These are phyloP conservation scores for Micromonas commoda DNA, from an alignment of 139 green algal genomes.

Conservation along the genomic window DNA sequence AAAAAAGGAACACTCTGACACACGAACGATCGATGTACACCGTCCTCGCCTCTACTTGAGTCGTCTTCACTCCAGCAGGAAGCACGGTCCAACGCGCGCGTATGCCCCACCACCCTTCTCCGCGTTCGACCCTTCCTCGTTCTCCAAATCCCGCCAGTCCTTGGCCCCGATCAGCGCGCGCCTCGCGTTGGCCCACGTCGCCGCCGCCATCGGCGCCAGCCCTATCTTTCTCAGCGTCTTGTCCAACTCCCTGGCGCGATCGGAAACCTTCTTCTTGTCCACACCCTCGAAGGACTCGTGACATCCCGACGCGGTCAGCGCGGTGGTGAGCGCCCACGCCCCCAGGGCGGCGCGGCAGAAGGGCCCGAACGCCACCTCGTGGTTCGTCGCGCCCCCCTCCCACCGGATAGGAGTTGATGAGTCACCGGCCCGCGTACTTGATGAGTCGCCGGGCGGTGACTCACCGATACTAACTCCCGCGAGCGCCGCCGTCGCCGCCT, in stretches of 20 bases:
- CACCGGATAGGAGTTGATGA: too few relatives aligned
- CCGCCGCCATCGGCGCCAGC: background rate
- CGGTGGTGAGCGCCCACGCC: background rate
- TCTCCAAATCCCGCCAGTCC: too few relatives aligned
- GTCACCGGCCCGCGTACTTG: background rate
- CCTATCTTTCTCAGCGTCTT: background rate
- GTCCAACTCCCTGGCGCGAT: background rate
- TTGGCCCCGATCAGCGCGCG: too few relatives aligned
- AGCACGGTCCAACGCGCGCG: too few relatives aligned
- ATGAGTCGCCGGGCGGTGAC: background rate
- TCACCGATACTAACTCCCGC: background rate
- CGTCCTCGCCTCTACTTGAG: too few relatives aligned
- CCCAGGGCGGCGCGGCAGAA: background rate
- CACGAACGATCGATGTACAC: too few relatives aligned
- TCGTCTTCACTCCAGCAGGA: too few relatives aligned
- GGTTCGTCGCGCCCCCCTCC: slow-evolving; percentile 12
- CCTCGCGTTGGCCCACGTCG: background rate
- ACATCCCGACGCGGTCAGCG: too few relatives aligned
- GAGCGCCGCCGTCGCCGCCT: background rate
- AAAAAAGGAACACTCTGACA: too few relatives aligned
- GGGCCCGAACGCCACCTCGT: slow-evolving; percentile 2
- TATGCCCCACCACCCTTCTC: too few relatives aligned
- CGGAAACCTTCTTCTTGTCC: background rate
- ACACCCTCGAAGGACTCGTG: too few relatives aligned
- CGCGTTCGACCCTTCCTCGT: too few relatives aligned